A percentile compares a stretch with the other conserved stretches of the same genome.
phyloP scores from a whole-genome alignment of 2,329 filamentous ascomycete species.

The Rachicladosporium sp. region DNA sequence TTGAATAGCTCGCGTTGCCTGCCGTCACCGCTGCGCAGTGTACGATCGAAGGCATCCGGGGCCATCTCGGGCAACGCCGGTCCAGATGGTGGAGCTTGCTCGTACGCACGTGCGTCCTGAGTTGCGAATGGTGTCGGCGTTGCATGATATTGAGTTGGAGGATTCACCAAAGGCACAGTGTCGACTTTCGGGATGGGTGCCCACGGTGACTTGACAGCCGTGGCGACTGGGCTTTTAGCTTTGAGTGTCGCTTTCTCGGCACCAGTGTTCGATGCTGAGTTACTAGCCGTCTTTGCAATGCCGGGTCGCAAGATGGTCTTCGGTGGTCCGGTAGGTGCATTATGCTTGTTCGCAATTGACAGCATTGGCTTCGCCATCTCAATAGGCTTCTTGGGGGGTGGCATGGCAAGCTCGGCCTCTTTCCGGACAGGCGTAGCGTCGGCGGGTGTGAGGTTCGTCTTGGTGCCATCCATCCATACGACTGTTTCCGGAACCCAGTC shows the following conservation, averaged over 20 bases:
- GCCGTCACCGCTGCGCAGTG: constrained; percentile 60
- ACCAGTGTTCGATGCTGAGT: constrained; percentile 28
- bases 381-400: constrained; percentile 13
- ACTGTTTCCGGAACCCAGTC: constrained; percentile 78
- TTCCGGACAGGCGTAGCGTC: constrained; percentile 17
- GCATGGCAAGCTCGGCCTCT: constrained; percentile 11
- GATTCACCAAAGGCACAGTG: constrained; percentile 60
- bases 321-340: constrained; percentile 22
- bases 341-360: constrained; percentile 23
- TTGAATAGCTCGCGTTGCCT: constrained; percentile 74
- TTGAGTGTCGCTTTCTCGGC: constrained; percentile 54
- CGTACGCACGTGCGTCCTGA: constrained; percentile 45
- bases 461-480: constrained; percentile 80
- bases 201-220: constrained; percentile 83
- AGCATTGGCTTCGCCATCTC: constrained; percentile 17
- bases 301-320: constrained; percentile 41
- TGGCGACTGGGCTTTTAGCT: constrained; percentile 56
- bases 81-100: constrained; percentile 39
- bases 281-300: constrained; percentile 26
- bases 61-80: constrained; percentile 60
- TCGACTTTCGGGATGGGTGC: constrained; percentile 75
- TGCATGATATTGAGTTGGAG: constrained; percentile 31
- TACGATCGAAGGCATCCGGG: constrained; percentile 82
- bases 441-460: constrained; percentile 57
- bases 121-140: constrained; percentile 30